These are phyloP conservation scores for Pyrenophora tritici-repentis DNA, from an alignment of 2,329 filamentous ascomycete genomes.

Conservation along the genomic window DNA sequence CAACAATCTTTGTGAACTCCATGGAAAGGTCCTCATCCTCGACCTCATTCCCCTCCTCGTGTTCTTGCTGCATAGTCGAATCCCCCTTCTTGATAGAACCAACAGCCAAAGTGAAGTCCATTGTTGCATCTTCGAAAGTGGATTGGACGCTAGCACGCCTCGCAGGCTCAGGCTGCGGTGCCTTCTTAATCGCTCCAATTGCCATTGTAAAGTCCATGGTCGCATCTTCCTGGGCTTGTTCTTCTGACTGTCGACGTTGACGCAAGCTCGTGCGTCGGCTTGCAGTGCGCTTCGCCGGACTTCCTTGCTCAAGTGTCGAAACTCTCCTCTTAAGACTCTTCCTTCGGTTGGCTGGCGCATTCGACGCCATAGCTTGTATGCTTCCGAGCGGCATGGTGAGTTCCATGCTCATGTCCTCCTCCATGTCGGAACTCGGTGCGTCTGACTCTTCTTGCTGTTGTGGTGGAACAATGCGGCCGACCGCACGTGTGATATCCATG, in stretches of 20 bases:
- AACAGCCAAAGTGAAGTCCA: constrained; percentile 49
- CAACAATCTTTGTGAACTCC: constrained; percentile 57
- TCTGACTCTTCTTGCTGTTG: constrained; percentile 37
- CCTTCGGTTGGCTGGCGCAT: constrained; percentile 33
- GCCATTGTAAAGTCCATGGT: constrained; percentile 50
- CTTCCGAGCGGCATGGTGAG: constrained; percentile 61
- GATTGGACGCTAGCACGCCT: constrained; percentile 34
- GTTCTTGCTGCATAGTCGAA: constrained; percentile 2
- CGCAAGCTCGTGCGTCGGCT: constrained; percentile 47
- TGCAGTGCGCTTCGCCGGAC: constrained; percentile 43
- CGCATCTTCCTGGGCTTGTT: constrained; percentile 47
- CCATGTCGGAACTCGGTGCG: constrained; percentile 45
- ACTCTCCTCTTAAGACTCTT: constrained; percentile 53
- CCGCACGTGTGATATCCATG: constrained; percentile 88
- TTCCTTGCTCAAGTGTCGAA: constrained; percentile 48
- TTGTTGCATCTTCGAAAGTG: constrained; percentile 43
- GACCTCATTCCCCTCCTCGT: constrained; percentile 12
- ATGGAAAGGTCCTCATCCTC: constrained; percentile 55
- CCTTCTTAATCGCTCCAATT: constrained; percentile 43
- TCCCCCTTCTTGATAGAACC: constrained; percentile 40
- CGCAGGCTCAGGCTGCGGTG: constrained; percentile 12
- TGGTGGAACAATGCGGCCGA: constrained; percentile 74
- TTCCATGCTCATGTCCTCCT: constrained; percentile 60
- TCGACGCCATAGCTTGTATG: constrained; percentile 47
- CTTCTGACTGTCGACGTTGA: constrained; percentile 43